Percentiles rank a stretch among this genome's conserved stretches.
Conservation (phyloP, 2,329 filamentous ascomycete genomes). For the Aspergillus pseudoterreus region DNA sequence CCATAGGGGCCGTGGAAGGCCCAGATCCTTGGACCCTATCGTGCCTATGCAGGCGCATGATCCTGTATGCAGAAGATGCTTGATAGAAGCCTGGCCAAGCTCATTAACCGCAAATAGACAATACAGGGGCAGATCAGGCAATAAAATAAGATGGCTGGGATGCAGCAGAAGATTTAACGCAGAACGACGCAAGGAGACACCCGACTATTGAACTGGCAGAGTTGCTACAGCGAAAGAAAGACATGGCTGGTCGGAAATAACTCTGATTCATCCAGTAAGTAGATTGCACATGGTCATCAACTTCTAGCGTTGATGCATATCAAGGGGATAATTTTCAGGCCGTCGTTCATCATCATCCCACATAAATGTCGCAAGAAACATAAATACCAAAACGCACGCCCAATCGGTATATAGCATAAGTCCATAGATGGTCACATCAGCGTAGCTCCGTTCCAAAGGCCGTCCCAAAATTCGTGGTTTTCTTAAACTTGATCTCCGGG, state of each 20-base stretch:
- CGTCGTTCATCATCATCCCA: slow-evolving; percentile 11
- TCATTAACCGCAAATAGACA: too few relatives aligned
- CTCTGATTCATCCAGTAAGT: slow-evolving; percentile 5
- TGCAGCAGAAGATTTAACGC: not conserved
- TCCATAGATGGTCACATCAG: not conserved
- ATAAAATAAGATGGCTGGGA: slow-evolving; percentile 3
- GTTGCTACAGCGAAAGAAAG: not conserved
- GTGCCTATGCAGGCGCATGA: not conserved
- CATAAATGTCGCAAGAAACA: not conserved
- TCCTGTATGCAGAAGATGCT: not conserved
- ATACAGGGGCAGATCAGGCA: too few relatives aligned
- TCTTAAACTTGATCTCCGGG: slow-evolving; percentile 41
- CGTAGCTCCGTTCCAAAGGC: slow-evolving; percentile 37
- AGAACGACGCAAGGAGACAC: slow-evolving; percentile 9
- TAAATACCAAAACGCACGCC: slow-evolving; percentile 1
- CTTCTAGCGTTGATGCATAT: slow-evolving; percentile 1
- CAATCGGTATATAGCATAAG: slow-evolving; percentile 2
- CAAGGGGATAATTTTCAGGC: slow-evolving; percentile 1
- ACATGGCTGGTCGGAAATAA: not conserved
- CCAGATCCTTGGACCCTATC: slow-evolving; percentile 3
- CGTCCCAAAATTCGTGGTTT: slow-evolving; percentile 47
- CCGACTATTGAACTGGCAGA: not conserved
- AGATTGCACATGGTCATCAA: slow-evolving; percentile 7
- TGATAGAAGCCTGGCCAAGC: too few relatives aligned
- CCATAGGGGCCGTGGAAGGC: slow-evolving; percentile 7